Conservation (phyloP, 805 yeast genomes). For the Wickerhamomyces xylosicus region DNA sequence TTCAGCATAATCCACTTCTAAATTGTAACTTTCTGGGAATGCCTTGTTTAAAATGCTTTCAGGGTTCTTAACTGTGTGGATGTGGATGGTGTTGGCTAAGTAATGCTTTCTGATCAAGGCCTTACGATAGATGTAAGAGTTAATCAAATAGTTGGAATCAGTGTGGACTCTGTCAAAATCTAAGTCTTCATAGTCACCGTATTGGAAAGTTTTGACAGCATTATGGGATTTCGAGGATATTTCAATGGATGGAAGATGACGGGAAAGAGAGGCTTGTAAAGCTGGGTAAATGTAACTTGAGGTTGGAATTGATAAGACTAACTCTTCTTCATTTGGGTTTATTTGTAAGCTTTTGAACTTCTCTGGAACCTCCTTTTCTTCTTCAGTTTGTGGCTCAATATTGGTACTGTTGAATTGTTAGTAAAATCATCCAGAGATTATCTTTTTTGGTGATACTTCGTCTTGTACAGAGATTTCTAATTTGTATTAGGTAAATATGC, state of each 20-base stretch:
- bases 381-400: neutral
- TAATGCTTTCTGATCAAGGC: constrained; percentile 88
- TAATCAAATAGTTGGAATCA: constrained; percentile 44
- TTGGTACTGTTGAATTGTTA: no score
- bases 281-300: constrained; percentile 33
- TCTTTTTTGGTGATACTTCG: no score
- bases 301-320: constrained; percentile 15
- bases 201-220: constrained; percentile 46
- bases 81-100: constrained; percentile 73
- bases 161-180: constrained; percentile 56
- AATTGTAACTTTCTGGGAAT: constrained; percentile 64
- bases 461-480: no score
- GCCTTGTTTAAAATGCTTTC: constrained; percentile 45
- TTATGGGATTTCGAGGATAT: constrained; percentile 9
- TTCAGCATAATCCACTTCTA: constrained; percentile 93
- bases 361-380: neutral
- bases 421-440: no score
- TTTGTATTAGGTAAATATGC: neutral
- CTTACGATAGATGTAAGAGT: constrained; percentile 81
- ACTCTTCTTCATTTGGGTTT: neutral
- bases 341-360: neutral
- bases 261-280: constrained; percentile 20
- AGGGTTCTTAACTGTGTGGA: constrained; percentile 68
- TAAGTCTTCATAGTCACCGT: constrained; percentile 83
- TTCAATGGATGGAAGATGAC: constrained; percentile 23